Conservation (phyloP, 1,284 basidiomycete species). For the Cerioporus squamosus region DNA sequence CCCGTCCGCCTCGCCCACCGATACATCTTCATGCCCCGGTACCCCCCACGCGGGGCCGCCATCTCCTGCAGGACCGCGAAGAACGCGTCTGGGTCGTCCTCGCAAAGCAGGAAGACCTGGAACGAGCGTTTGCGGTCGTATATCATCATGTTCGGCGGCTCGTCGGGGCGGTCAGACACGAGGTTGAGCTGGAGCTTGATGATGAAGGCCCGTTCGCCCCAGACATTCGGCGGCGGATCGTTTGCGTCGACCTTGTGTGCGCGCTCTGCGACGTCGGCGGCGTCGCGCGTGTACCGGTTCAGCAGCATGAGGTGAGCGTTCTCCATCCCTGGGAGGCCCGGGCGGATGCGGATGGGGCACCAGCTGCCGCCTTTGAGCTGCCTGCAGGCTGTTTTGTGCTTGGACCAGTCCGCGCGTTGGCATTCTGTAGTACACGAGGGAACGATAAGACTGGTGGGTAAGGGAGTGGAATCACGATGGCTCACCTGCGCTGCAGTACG, state of each 20-base stretch:
- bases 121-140: conserved; percentile 47
- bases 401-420: conserved; percentile 43
- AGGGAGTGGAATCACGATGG: background rate
- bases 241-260: background rate
- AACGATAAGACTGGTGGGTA: background rate
- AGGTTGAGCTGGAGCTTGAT: conserved; percentile 42
- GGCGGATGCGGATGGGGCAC: conserved; percentile 36
- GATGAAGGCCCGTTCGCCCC: conserved; percentile 42
- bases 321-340: conserved; percentile 11
- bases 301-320: conserved; percentile 9
- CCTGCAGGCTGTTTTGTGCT: conserved; percentile 42
- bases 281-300: conserved; percentile 17
- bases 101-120: conserved; percentile 32
- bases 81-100: conserved; percentile 17
- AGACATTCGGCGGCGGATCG: conserved; percentile 34
- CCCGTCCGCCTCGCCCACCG: conserved; percentile 35
- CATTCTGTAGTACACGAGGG: conserved; percentile 35
- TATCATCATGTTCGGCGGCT: conserved; percentile 34
- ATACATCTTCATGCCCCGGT: conserved; percentile 35
- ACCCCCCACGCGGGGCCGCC: conserved; percentile 20
- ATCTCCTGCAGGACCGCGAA: conserved; percentile 22
- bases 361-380: conserved; percentile 46
- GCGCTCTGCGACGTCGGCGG: background rate
- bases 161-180: background rate
- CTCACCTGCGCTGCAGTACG: conserved; percentile 43